phyloP scores from a whole-genome alignment of 1,284 basidiomycete genomes.

The Marasmius sp. region DNA sequence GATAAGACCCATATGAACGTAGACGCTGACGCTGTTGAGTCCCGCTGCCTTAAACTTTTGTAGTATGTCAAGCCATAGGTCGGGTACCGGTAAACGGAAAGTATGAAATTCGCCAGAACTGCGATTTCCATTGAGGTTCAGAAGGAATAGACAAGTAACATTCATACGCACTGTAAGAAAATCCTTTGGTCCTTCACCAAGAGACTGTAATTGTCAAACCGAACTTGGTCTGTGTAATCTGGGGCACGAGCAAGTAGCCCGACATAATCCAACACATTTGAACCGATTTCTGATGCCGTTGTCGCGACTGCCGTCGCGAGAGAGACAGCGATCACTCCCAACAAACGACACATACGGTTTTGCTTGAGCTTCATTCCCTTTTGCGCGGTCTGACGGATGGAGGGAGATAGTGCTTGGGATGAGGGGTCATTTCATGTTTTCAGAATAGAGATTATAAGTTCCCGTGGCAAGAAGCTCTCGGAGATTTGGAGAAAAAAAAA shows the following conservation, averaged over 20 bases:
- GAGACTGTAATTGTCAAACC: slow-evolving; percentile 59
- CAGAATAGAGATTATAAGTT: too few relatives aligned
- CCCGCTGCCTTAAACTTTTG: slow-evolving; percentile 82
- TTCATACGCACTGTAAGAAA: slow-evolving; percentile 43
- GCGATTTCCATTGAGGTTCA: neutral
- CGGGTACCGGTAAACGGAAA: slow-evolving; percentile 77
- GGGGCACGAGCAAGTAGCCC: neutral
- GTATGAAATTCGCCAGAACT: slow-evolving; percentile 80
- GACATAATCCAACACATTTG: too few relatives aligned
- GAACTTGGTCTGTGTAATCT: slow-evolving; percentile 37
- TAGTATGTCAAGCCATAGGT: slow-evolving; percentile 79
- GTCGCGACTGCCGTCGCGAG: too few relatives aligned
- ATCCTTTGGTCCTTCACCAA: slow-evolving; percentile 53
- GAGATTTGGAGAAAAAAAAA: too few relatives aligned
- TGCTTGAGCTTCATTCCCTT: too few relatives aligned
- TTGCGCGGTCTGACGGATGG: too few relatives aligned
- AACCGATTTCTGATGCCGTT: too few relatives aligned
- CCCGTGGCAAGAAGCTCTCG: too few relatives aligned
- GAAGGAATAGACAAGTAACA: neutral
- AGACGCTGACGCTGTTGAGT: slow-evolving; percentile 75
- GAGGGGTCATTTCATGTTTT: too few relatives aligned
- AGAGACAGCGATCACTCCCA: too few relatives aligned
- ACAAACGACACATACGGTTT: too few relatives aligned
- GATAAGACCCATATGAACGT: slow-evolving; percentile 72
- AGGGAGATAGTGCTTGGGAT: too few relatives aligned